phyloP scores from a whole-genome alignment of 2,329 filamentous ascomycete genomes.

The Penicillium sp. region DNA sequence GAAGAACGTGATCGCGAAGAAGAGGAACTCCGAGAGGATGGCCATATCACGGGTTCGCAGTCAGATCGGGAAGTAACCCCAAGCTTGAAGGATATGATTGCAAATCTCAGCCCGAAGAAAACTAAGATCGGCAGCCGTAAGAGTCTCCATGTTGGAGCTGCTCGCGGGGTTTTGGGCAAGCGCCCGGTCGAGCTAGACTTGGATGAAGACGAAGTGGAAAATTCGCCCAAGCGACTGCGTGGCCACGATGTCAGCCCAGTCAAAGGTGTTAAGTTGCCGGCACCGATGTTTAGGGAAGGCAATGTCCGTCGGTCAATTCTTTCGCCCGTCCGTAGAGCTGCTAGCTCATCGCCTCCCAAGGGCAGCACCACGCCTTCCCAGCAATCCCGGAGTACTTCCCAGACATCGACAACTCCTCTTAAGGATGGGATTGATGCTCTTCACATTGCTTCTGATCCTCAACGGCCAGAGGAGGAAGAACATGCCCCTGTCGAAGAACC shows the following conservation, averaged over 20 bases:
- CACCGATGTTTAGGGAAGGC: slow-evolving; percentile 66
- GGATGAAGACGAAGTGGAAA: slow-evolving; percentile 58
- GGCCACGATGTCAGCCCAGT: slow-evolving; percentile 72
- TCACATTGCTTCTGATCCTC: slow-evolving; percentile 29
- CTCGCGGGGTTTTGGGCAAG: slow-evolving; percentile 70
- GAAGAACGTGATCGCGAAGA: slow-evolving; percentile 60
- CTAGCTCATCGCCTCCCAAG: slow-evolving; percentile 32
- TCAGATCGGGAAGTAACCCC: slow-evolving; percentile 62
- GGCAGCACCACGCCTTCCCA: slow-evolving; percentile 53
- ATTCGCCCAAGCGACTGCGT: slow-evolving; percentile 63
- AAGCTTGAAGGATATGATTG: slow-evolving; percentile 73
- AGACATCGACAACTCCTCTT: slow-evolving; percentile 30
- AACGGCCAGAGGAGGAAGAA: slow-evolving; percentile 45
- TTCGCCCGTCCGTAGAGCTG: slow-evolving; percentile 46
- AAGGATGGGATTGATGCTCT: slow-evolving; percentile 20
- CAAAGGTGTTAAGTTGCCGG: slow-evolving; percentile 68
- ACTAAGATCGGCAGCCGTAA: slow-evolving; percentile 65
- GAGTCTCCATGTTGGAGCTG: slow-evolving; percentile 72
- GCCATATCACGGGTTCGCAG: slow-evolving; percentile 43
- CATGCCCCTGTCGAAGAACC: slow-evolving; percentile 44
- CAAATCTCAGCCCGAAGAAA: slow-evolving; percentile 74
- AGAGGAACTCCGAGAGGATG: slow-evolving; percentile 61
- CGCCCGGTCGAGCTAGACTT: slow-evolving; percentile 68
- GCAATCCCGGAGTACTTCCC: slow-evolving; percentile 41
- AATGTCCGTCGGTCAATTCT: slow-evolving; percentile 57